Evolutionary conservation across 177 flowering plant genomes (phyloP).

Genomic region (Vitis hybrid): DNA sequence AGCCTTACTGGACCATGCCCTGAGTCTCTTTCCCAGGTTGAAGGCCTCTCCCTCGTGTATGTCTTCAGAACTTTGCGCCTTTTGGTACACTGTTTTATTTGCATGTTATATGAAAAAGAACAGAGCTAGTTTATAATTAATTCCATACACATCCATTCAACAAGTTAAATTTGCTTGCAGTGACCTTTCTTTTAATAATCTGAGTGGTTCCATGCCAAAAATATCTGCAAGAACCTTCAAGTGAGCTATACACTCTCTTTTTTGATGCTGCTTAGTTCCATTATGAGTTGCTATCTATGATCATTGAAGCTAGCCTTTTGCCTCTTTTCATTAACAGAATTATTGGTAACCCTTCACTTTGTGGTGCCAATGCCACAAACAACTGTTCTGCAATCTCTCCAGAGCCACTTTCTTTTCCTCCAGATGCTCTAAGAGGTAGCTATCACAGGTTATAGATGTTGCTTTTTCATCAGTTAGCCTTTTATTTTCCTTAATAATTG

Average conservation of each 20-base stretch:
- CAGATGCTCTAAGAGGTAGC: conserved; percentile 59
- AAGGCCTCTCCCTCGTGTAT: conserved; percentile 87
- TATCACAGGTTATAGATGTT: background rate
- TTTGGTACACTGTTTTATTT: conserved; percentile 2
- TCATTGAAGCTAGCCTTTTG: background rate
- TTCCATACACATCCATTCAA: background rate
- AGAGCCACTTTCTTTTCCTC: conserved; percentile 73
- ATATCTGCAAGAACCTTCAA: conserved; percentile 88
- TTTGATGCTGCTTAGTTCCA: background rate
- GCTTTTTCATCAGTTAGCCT: background rate
- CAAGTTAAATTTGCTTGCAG: conserved; percentile 33
- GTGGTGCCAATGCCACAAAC: conserved; percentile 52
- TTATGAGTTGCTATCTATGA: background rate
- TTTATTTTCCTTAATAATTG: background rate
- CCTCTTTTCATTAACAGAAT: conserved; percentile 41
- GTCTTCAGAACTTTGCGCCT: conserved; percentile 20
- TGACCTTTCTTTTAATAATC: conserved; percentile 90
- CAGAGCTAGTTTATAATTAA: background rate
- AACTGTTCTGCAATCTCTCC: conserved; percentile 76
- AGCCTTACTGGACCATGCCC: conserved; percentile 84
- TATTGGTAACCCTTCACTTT: conserved; percentile 77
- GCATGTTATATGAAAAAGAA: background rate
- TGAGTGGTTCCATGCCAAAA: conserved; percentile 87
- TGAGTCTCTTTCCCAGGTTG: conserved; percentile 59
- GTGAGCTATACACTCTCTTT: conserved; percentile 33